Base-by-base conservation (phyloP, 495 filamentous ascomycete species). In the Jackrogersella multiformis region DNA sequence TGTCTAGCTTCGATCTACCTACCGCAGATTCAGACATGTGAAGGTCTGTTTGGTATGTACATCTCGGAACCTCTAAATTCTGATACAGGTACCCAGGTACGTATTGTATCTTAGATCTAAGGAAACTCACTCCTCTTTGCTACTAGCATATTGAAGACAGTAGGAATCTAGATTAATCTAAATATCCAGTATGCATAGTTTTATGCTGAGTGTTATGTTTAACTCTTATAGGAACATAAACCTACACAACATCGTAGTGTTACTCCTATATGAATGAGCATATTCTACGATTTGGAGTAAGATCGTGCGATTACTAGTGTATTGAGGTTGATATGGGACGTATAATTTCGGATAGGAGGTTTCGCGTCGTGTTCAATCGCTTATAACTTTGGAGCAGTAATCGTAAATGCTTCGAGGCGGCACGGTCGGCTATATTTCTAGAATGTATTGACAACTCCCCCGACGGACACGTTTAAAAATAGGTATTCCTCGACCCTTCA, bases 391-490 rank as follows among this genome's bases (percentile, higher is more conserved):
- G 9, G 45, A n/a, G 52, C 15, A 36, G 13, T 39, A 45, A 35
- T 42, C 28, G 32, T 36, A 42, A 34, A 64, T 56, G 55, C 56
- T 56, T 24, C 24, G 26, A 21, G 24, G 56, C 51, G 66, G 66
- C 61, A 42, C 56, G 61, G 60, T 49, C 60, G 60, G 60, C 5
- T 41, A 60, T 64, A 32, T 20, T 18, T 41, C 41, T 13, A 38
- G 38, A 58, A 64, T 20, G 41, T 54, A 59, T 59, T 12, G 16
- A 12, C 44, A 30, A 62, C 58, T 61, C 35, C 53, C 51, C 51
- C 42, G 13, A 44, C 39, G 44, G 35, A 48, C 6, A 45, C 20
- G 46, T 53, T 44, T 66, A 21, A 32, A 32, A 8, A 64, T 32
- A 57, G 39, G 46, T 54, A 49, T 39, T 49, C 36, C 36, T 44